Evolutionary conservation across 108 stramenopile species (phyloP), one percentile per base, ranked within the genome.

Genomic region (Seminavis robusta): DNA sequence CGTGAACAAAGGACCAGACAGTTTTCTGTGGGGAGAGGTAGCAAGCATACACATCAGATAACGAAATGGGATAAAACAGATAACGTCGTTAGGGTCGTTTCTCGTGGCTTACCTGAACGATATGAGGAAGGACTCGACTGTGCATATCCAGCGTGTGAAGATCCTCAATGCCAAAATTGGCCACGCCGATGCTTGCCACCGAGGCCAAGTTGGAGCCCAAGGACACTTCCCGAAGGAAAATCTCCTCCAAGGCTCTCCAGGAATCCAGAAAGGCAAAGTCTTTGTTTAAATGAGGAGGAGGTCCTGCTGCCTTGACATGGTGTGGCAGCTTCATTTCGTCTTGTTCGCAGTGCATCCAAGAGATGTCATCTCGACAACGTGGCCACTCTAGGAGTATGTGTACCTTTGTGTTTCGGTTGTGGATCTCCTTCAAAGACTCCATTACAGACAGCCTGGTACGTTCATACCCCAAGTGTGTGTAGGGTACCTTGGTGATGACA

Each of bases 401-500:
- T n/a, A 66, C 62, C 36, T 59, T 71, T 3, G 84, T 51, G 32
- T 69, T 52, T 16, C 52, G 56, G 42, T 50, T 49, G 33, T 77
- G 61, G 9, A 84, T 33, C 25, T 57, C 56, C 21, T 67, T 38
- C 2, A 94, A 30, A 1, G 79, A 80, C 15, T 79, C 73, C 40
- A 63, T 38, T 4, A 85, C 80, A 1, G 85, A 61, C 20, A 84
- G 45, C 15, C 73, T 81, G 2, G 93, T 94, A 44, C 93, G 59
- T 17, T 86, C 85, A 56, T 94, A 90, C 8, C 89, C 89, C 11
- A 94, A 44, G 59, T 94, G 78, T 19, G 93, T 90, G 50, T 91
- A 94, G 89, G 89, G 91, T 0, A 94, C 84, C 55, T 94, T 93
- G n/a, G 92, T 90, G 11, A 90, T 71, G 4, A 93, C 75, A 48